A percentile compares a stretch with the other conserved stretches of the same genome.
These are phyloP conservation scores for Forsythia suspensa DNA, from an alignment of 257 asterid genomes.

Conservation along the genomic window DNA sequence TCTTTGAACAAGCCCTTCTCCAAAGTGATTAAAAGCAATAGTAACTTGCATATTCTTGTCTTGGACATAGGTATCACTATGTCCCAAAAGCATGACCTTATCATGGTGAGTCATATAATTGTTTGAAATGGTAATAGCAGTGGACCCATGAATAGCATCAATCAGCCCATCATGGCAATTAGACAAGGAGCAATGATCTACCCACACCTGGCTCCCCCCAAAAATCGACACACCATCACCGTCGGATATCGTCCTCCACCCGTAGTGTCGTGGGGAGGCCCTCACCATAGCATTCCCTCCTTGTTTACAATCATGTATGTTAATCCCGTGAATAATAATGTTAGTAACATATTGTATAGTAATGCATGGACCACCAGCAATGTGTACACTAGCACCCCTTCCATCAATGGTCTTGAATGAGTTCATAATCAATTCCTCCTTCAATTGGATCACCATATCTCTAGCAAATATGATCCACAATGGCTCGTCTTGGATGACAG, in stretches of 20 bases:
- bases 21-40: conserved; percentile 80
- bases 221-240: conserved; percentile 85
- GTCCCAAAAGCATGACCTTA: conserved; percentile 85
- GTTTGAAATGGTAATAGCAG: conserved; percentile 69
- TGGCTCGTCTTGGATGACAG: conserved; percentile 65
- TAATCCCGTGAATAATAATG: conserved; percentile 69
- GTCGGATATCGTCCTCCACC: conserved; percentile 72
- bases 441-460: conserved; percentile 74
- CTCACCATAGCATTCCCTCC: conserved; percentile 85
- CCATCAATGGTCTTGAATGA: conserved; percentile 85
- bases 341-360: conserved; percentile 74
- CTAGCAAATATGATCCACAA: conserved; percentile 75
- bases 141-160: conserved; percentile 72
- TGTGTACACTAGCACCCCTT: conserved; percentile 78
- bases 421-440: conserved; percentile 81
- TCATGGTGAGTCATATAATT: conserved; percentile 73
- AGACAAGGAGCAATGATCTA: conserved; percentile 72
- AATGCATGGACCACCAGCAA: conserved; percentile 81
- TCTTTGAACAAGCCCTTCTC: conserved; percentile 88
- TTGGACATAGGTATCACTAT: conserved; percentile 51
- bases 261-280: conserved; percentile 61
- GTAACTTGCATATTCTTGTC: conserved; percentile 79
- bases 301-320: conserved; percentile 76
- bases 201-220: conserved; percentile 80
- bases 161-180: conserved; percentile 67